Evolutionary conservation across 164 flowering plant genomes (phyloP).

Genomic region (Stephania japonica): DNA sequence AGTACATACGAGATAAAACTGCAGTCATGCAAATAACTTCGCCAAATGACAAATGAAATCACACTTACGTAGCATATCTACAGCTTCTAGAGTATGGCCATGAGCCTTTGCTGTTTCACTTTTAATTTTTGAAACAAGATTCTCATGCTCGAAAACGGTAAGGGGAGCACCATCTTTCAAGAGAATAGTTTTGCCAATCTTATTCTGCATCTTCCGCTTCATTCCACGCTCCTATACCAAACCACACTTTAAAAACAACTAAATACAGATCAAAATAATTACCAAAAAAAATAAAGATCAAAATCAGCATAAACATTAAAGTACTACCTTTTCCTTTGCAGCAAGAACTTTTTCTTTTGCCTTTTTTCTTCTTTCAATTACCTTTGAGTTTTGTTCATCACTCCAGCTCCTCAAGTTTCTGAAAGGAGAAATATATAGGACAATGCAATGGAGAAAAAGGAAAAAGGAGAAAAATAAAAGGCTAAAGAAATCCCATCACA

Average conservation of each 20-base stretch:
- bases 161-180: conserved; percentile 45
- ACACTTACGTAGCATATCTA: conserved; percentile 38
- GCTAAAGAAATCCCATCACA: conserved; percentile 18
- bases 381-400: conserved; percentile 38
- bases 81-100: conserved; percentile 47
- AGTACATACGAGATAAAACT: neutral
- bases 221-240: conserved; percentile 41
- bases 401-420: conserved; percentile 69
- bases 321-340: conserved; percentile 58
- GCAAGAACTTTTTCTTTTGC: conserved; percentile 48
- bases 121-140: conserved; percentile 46
- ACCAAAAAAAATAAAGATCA: too few relatives aligned
- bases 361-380: conserved; percentile 40
- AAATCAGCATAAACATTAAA: neutral
- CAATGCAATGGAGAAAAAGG: neutral
- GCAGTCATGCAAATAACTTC: neutral
- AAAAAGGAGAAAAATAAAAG: neutral
- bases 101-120: conserved; percentile 44
- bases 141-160: conserved; percentile 54
- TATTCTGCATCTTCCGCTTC: conserved; percentile 54
- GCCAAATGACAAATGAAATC: conserved; percentile 11
- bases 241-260: neutral
- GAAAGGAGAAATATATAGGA: conserved; percentile 6
- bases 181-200: conserved; percentile 43
- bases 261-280: too few relatives aligned